phyloP scores from a whole-genome alignment of 2,329 filamentous ascomycete species.

The Clarireedia monteithiana region DNA sequence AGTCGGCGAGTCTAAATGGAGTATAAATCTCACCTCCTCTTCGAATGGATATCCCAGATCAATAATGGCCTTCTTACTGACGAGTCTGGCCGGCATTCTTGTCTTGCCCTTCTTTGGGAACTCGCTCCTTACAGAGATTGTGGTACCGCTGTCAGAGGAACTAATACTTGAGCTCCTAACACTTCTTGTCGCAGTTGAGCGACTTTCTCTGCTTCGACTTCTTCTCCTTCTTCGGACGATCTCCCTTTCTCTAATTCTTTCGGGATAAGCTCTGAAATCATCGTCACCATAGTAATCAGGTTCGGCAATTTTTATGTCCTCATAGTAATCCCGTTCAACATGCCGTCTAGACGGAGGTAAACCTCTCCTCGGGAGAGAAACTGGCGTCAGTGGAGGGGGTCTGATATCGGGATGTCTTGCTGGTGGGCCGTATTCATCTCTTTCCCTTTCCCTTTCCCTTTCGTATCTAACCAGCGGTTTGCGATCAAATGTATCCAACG shows the following conservation, averaged over 20 bases:
- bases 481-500: constrained; percentile 83
- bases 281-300: constrained; percentile 64
- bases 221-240: constrained; percentile 40
- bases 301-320: constrained; percentile 62
- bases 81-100: constrained; percentile 71
- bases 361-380: constrained; percentile 58
- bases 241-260: constrained; percentile 55
- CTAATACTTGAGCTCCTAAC: constrained; percentile 34
- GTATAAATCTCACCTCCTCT: constrained; percentile 59
- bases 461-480: constrained; percentile 48
- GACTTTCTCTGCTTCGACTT: constrained; percentile 23
- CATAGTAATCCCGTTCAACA: constrained; percentile 46
- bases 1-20: neutral
- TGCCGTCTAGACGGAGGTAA: constrained; percentile 52
- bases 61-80: constrained; percentile 71
- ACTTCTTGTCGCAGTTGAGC: constrained; percentile 19
- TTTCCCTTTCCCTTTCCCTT: constrained; percentile 1
- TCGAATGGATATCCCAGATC: constrained; percentile 81
- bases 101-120: constrained; percentile 85
- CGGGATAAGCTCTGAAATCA: constrained; percentile 56
- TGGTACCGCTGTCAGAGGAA: constrained; percentile 36
- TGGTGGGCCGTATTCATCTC: constrained; percentile 52
- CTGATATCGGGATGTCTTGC: constrained; percentile 37
- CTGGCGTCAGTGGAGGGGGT: constrained; percentile 42
- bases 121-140: constrained; percentile 45